A percentile compares a stretch with the other conserved stretches of the same genome.
phyloP scores from a whole-genome alignment of 768 basidiomycete genomes.

The Leccinum rimulosum region DNA sequence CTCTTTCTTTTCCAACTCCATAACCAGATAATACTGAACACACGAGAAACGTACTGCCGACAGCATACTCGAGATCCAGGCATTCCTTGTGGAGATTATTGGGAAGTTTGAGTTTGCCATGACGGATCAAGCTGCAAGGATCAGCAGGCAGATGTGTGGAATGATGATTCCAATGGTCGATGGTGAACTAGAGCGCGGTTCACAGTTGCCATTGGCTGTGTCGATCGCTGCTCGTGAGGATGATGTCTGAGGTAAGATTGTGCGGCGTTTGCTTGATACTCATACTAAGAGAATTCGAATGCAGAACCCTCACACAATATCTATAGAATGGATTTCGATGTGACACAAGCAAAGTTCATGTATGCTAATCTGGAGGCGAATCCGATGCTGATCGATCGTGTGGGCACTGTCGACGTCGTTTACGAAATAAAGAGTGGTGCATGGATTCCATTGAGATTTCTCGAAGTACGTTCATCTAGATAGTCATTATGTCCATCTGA shows the following conservation, averaged over 20 bases:
- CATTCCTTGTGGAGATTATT: slow-evolving; percentile 41
- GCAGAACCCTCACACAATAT: too few relatives aligned
- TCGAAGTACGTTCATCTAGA: neutral
- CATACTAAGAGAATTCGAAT: too few relatives aligned
- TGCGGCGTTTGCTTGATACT: too few relatives aligned
- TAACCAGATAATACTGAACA: neutral
- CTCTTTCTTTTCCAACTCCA: neutral
- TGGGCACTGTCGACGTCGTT: too few relatives aligned
- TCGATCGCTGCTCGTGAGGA: neutral
- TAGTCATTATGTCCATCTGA: slow-evolving; percentile 53
- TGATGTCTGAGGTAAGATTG: neutral
- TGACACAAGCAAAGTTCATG: too few relatives aligned
- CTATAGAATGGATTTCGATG: too few relatives aligned
- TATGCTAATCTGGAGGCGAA: too few relatives aligned
- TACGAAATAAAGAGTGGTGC: too few relatives aligned
- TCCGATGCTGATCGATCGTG: too few relatives aligned
- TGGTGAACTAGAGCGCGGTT: slow-evolving; percentile 28
- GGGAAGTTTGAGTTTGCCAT: slow-evolving; percentile 49
- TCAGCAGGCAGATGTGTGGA: slow-evolving; percentile 25
- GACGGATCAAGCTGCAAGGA: slow-evolving; percentile 12
- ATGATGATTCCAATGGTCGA: slow-evolving; percentile 34
- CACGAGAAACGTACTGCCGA: neutral
- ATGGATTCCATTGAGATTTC: too few relatives aligned
- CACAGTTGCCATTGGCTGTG: slow-evolving; percentile 26
- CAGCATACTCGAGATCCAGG: neutral